Percentiles rank a stretch among this genome's conserved stretches.
Conservation (phyloP, 495 filamentous ascomycete genomes). For the Podospora fimiseda region DNA sequence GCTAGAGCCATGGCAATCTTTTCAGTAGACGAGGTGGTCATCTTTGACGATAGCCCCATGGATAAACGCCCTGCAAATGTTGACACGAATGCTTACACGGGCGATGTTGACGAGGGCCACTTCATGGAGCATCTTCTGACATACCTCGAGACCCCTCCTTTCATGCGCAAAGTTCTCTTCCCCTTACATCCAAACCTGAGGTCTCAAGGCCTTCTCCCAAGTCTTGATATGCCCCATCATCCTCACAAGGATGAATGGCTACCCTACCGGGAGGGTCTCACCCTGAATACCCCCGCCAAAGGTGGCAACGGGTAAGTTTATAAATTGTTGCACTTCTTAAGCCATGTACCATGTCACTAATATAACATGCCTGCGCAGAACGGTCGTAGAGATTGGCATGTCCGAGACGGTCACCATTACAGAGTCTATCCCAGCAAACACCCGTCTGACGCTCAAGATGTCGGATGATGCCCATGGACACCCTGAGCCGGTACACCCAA, state of each 20-base stretch:
- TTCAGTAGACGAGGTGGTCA: conserved; percentile 68
- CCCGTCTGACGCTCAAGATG: conserved; percentile 62
- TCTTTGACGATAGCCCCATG: conserved; percentile 57
- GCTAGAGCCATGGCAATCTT: conserved; percentile 70
- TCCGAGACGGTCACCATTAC: conserved; percentile 46
- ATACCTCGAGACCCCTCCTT: conserved; percentile 70
- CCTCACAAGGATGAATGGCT: conserved; percentile 59
- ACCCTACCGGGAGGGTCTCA: conserved; percentile 65
- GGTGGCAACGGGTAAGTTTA: conserved; percentile 30
- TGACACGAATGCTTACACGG: conserved; percentile 51
- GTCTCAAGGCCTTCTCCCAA: conserved; percentile 58
- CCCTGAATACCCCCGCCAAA: conserved; percentile 31
- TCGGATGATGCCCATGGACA: conserved; percentile 29
- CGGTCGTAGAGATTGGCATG: conserved; percentile 56
- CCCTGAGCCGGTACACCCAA: conserved; percentile 53
- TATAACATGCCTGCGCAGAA: conserved; percentile 24
- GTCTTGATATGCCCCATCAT: conserved; percentile 72
- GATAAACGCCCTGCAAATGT: conserved; percentile 34
- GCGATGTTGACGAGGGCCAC: conserved; percentile 57
- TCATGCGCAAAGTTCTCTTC: conserved; percentile 63
- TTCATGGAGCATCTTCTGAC: conserved; percentile 66
- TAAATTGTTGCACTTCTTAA: not conserved
- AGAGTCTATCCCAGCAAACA: conserved; percentile 49
- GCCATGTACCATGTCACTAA: not conserved
- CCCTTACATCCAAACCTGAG: conserved; percentile 64